Base-by-base conservation (phyloP, 2,329 filamentous ascomycete genomes). In the Cadophora sp. region DNA sequence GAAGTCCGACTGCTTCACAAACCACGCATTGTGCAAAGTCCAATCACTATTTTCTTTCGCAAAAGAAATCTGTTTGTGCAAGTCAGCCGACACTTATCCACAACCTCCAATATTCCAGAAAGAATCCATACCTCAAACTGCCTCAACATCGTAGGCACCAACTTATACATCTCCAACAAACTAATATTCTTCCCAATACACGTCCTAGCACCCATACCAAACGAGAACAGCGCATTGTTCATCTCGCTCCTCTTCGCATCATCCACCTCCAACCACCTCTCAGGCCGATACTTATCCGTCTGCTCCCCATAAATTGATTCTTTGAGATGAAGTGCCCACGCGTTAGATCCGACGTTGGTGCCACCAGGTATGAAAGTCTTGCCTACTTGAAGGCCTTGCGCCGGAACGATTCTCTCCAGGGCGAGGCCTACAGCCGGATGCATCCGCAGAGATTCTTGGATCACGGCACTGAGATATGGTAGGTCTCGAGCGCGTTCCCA, bases 371-470 rank as follows among this genome's bases (percentile, higher is more conserved):
- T 82, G 64, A 83, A 85, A 14, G 82, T 77, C 1, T 88, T 89
- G 1, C 84, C 83, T 61, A 93, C 89, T 50, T 88, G 85, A 33
- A 84, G 82, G 14, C 91, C 91, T 22, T 85, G 82, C 0, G 82
- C 78, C 0, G 91, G 92, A 0, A 92, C 89, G 55, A 94, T 82
- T 68, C 92, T 86, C 78, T 94, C 92, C 53, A 94, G 82, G 0
- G 89, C 87, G 7, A 94, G 80, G 0, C 91, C 92, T 0, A 89
- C 84, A 0, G 91, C 90, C 0, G 92, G 92, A 76, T 94, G 90
- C 72, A 93, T 76, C 14, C 91, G 86, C 80, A 94, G 92, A 4
- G 89, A 86, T 77, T 96, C 92, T 74, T 94, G 91, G 73, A 95
- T 84, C 62, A 88, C 89, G 2, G 91, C 92, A 73, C 93, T 90